Evolutionary conservation across 1,139 yeast species (phyloP), one percentile per base, ranked within the genome.

Genomic region (Kazachstania sp.): DNA sequence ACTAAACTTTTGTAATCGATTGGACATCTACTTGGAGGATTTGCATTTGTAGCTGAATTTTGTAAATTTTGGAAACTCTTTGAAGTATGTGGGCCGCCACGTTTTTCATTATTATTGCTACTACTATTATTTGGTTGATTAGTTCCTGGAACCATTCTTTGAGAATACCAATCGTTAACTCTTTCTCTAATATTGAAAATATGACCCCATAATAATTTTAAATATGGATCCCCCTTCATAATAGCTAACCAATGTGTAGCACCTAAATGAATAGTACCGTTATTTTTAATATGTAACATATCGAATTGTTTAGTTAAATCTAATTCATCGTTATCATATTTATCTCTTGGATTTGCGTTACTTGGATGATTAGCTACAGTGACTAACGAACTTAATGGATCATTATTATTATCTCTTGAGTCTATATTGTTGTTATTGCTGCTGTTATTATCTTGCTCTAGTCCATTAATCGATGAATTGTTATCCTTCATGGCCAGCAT

Each of bases 161-260:
- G 63, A 35, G 52, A 49, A 41, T 61, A 60, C 61, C 64, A 63
- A 45, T 64, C 67, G 36, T 58, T 50, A 29, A 68, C 61, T 45
- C 73, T 76, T 49, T 72, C 75, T 51, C 78, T 65, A 51, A 75
- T 63, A 45, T 71, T 72, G 50, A 74, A 67, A 18, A 75, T 73
- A 54, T 74, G 77, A 30, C 74, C 69, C 79, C 79, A 75, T 20
- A 75, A 55, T 38, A 74, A 71, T 47, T 75, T 70, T 41, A 75
- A 57, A 53, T 74, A 74, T 3, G 77, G 73, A 53, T 75, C 79
- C 53, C 77, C 77, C 54, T 74, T 71, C 67, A 74, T 74, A 29
- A 74, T 69, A 29, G 77, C 77, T 54, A 75, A 60, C 78, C 79
- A 75, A 29, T 77, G 76, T 3, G 77, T 71, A 1, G 75, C 73